Base-by-base conservation (phyloP, 371 early-diverging fungal genomes). In the Mortierella sp. region DNA sequence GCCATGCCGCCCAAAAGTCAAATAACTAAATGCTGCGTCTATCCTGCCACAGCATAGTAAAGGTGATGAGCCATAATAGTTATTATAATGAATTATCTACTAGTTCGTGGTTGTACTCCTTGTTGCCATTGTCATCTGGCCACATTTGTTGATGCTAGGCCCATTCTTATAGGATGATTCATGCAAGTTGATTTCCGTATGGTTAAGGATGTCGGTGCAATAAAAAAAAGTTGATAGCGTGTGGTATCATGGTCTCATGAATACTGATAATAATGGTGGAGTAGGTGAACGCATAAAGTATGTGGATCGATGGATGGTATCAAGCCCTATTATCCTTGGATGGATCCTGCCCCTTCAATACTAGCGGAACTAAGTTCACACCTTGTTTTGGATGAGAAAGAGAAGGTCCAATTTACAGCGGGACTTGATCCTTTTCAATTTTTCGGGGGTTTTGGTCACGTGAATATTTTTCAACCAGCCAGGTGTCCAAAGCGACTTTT, bases 371-470 rank as follows among this genome's bases (percentile, higher is more conserved):
- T 66, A 56, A 54, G 61, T 72, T 31, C 43, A 63, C 66, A 72
- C 73, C 73, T 72, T 66, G 54, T 55, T 59, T 62, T 67, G 49
- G 67, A 61, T 57, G 73, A 72, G 73, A 72, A 72, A 72, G 73
- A 72, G 73, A 67, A 67, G 73, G 73, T 49, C 61, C 63, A 60
- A 56, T 23, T 28, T 28, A 28, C 53, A 9, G 12, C 53, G 4
- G 29, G 53, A 28, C 53, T 45, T 15, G 3, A 47, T 53, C 29
- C 53, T 53, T 53, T 53, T 53, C 28, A 53, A 53, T 53, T 53
- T 53, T 53, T 29, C 0, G 53, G 12, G 3, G 8, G n/a, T n/a
- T 9, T 9, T 5, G 28, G 53, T 53, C 53, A 53, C 28, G 53
- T 53, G 53, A 47, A n/a, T n/a, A n/a, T n/a, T n/a, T n/a, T n/a